Percentiles rank a stretch among this genome's conserved stretches.
phyloP scores from a whole-genome alignment of 148 eudicot genomes.

The Camellia granthamiana region DNA sequence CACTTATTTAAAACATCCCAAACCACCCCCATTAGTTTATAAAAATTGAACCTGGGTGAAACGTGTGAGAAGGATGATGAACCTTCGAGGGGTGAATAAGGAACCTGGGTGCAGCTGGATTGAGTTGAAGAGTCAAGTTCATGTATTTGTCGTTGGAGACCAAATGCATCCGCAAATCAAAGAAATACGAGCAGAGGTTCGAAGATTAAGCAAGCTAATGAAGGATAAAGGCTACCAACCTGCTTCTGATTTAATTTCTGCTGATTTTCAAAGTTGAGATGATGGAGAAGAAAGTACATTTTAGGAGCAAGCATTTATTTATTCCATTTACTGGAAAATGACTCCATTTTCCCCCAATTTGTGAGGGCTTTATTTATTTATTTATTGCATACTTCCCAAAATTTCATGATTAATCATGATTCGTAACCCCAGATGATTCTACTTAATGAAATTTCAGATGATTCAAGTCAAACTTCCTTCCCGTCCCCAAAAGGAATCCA shows the following conservation, averaged over 20 bases:
- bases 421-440: too few relatives aligned
- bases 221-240: constrained; percentile 48
- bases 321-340: constrained; percentile 5
- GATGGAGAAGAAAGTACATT: constrained; percentile 10
- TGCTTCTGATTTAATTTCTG: constrained; percentile 25
- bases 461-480: too few relatives aligned
- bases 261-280: constrained; percentile 5
- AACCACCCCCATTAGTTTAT: neutral
- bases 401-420: neutral
- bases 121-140: constrained; percentile 53
- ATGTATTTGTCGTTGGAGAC: constrained; percentile 63
- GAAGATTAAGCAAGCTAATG: constrained; percentile 41
- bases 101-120: constrained; percentile 78
- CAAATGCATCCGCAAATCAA: constrained; percentile 50
- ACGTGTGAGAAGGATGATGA: constrained; percentile 56
- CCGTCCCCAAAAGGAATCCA: too few relatives aligned
- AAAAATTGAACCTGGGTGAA: constrained; percentile 50
- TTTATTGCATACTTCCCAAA: constrained; percentile 3
- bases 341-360: constrained; percentile 4
- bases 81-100: constrained; percentile 46
- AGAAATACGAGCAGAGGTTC: constrained; percentile 35
- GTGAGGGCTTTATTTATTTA: neutral
- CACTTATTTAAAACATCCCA: too few relatives aligned
- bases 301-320: neutral
- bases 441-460: too few relatives aligned